Conservation (phyloP, 148 eudicot species). For the Hydrangea macrophylla region DNA sequence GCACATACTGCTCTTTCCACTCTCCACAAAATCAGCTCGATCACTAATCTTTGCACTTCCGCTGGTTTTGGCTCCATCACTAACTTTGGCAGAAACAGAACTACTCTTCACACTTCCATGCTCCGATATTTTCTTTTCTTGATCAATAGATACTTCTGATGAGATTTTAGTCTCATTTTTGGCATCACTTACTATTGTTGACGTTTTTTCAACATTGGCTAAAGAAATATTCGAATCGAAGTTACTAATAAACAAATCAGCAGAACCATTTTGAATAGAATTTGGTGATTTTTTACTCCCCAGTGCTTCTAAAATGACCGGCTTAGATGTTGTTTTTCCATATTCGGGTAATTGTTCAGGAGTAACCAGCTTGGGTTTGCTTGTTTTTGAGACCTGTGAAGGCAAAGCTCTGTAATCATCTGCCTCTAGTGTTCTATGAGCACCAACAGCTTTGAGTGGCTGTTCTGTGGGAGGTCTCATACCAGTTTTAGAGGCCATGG, state of each 20-base stretch:
- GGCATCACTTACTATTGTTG: slow-evolving; percentile 10
- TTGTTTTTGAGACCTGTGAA: slow-evolving; percentile 2
- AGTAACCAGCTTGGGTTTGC: slow-evolving; percentile 26
- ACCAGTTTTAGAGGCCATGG: slow-evolving; percentile 37
- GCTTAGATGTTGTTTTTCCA: slow-evolving; percentile 19
- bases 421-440: slow-evolving; percentile 1
- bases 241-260: neutral
- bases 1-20: slow-evolving; percentile 60
- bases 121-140: slow-evolving; percentile 45
- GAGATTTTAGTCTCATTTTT: slow-evolving; percentile 21
- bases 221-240: slow-evolving; percentile 7
- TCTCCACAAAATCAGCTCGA: slow-evolving; percentile 47
- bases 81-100: slow-evolving; percentile 49
- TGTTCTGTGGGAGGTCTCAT: slow-evolving; percentile 14
- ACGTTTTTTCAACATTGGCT: slow-evolving; percentile 11
- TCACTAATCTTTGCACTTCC: slow-evolving; percentile 55
- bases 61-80: slow-evolving; percentile 58
- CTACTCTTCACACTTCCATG: slow-evolving; percentile 46
- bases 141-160: slow-evolving; percentile 31
- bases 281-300: neutral
- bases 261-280: slow-evolving; percentile 7
- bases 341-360: slow-evolving; percentile 26
- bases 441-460: slow-evolving; percentile 14
- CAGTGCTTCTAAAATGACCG: slow-evolving; percentile 10
- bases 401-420: slow-evolving; percentile 5